Base-by-base conservation (phyloP, 805 yeast species). In the Nakazawaea wyomingensis region DNA sequence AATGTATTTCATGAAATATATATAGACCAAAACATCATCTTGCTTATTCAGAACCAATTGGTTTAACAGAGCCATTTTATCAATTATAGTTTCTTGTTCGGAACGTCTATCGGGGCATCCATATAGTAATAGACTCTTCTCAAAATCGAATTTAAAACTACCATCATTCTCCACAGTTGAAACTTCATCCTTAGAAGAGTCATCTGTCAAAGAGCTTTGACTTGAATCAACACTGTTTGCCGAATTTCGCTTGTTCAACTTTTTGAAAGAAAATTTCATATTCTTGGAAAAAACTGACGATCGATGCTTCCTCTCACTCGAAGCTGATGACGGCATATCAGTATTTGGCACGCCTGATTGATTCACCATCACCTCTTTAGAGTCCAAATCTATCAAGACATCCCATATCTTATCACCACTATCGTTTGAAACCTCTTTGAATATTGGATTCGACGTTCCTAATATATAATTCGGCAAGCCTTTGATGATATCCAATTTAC, bases 381-480 rank as follows among this genome's bases (percentile, higher is more conserved):
- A 39, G 52, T 82, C 89, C 48, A 83, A 52, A 55, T 83, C 81
- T 44, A 78, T 74, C 47, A 76, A 69, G 26, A 78, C 56, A 56
- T 83, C 85, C 83, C 85, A 82, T 17, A 74, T 54, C 35, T 66
- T 67, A 9, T 35, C 44, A 18, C 41, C 45, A 33, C 24, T 22
- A 8, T 31, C 34, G 19, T 34, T 32, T 5, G 29, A 66, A 44
- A 72, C 72, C 26, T 73, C 68, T 52, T 77, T 78, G 54, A 83
- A 75, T 32, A 80, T 72, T 13, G 82, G 74, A 54, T 83, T 83
- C 32, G 82, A 76, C 3, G 88, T 81, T 3, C 91, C 91, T 2
- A 84, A 72, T 37, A 83, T 61, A 50, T 65, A 76, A 22, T 62
- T 62, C 24, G 52, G 64, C 47, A 63, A 68, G 40, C 54, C 61